phyloP scores from a whole-genome alignment of 495 filamentous ascomycete genomes.

The Oidiodendron maius region DNA sequence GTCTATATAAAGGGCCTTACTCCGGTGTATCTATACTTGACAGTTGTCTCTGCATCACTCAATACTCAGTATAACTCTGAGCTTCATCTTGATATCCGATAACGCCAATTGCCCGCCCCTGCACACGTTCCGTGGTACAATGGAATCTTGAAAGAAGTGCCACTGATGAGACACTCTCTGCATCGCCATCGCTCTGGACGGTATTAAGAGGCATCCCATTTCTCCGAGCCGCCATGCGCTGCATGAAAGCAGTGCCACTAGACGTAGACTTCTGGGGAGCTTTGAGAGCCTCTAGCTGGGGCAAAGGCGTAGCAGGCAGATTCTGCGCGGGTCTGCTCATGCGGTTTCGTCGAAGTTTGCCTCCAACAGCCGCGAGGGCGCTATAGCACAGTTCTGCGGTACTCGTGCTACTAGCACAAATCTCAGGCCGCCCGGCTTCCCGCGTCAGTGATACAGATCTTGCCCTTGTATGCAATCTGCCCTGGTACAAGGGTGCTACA shows the following conservation, averaged over 20 bases:
- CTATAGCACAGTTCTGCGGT: slow-evolving; percentile 16
- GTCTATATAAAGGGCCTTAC: too few relatives aligned
- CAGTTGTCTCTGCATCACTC: too few relatives aligned
- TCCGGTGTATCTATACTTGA: too few relatives aligned
- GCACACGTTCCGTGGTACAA: too few relatives aligned
- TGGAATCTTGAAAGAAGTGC: too few relatives aligned
- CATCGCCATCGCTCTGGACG: slow-evolving; percentile 20
- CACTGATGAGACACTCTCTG: slow-evolving; percentile 13
- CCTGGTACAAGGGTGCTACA: slow-evolving; percentile 1
- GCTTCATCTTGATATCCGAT: too few relatives aligned
- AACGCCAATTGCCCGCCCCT: too few relatives aligned
- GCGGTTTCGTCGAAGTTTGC: slow-evolving; percentile 9
- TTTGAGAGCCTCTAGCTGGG: not conserved
- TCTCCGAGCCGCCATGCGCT: slow-evolving; percentile 23
- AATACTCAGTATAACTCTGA: too few relatives aligned
- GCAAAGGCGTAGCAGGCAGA: slow-evolving; percentile 1
- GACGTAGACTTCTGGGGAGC: slow-evolving; percentile 48
- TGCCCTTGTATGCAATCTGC: not conserved
- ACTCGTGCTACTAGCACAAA: slow-evolving; percentile 1
- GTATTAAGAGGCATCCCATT: slow-evolving; percentile 12
- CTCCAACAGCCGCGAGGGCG: slow-evolving; percentile 2
- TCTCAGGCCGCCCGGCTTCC: slow-evolving; percentile 9
- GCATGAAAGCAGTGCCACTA: slow-evolving; percentile 54
- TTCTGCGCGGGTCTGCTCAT: slow-evolving; percentile 5
- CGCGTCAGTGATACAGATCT: slow-evolving; percentile 17